Evolutionary conservation across 495 filamentous ascomycete species (phyloP).

Genomic region (Tuber melanosporum): DNA sequence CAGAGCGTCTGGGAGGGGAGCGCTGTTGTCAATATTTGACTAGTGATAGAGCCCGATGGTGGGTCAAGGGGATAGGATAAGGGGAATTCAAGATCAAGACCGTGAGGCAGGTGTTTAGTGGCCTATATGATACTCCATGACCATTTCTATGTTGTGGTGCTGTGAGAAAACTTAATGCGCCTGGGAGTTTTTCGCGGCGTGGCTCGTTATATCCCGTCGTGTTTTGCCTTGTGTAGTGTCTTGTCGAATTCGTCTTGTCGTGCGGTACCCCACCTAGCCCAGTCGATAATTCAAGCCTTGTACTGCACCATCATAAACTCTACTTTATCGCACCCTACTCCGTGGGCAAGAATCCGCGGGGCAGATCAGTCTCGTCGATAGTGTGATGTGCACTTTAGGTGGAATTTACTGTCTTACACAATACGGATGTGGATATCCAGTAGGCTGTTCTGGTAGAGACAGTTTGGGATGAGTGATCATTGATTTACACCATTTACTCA

Average conservation of each 20-base stretch:
- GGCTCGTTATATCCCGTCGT: not conserved
- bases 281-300: not conserved
- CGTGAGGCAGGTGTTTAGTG: not conserved
- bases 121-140: not conserved
- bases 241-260: not conserved
- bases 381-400: not conserved
- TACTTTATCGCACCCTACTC: not conserved
- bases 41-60: not conserved
- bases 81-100: not conserved
- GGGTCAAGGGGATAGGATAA: not conserved
- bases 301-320: not conserved
- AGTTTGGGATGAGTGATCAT: not conserved
- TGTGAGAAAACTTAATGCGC: not conserved
- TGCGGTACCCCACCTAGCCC: not conserved
- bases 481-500: not conserved
- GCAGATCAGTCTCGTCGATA: not conserved
- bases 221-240: not conserved
- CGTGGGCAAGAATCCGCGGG: not conserved
- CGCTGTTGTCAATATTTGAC: slow-evolving; percentile 57
- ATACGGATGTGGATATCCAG: not conserved
- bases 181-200: not conserved
- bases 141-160: not conserved
- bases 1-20: slow-evolving; percentile 87
- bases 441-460: not conserved
- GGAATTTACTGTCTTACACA: not conserved